Conservation (phyloP, 2,329 filamentous ascomycete genomes). For the Lasiodiplodia hormozganensis region DNA sequence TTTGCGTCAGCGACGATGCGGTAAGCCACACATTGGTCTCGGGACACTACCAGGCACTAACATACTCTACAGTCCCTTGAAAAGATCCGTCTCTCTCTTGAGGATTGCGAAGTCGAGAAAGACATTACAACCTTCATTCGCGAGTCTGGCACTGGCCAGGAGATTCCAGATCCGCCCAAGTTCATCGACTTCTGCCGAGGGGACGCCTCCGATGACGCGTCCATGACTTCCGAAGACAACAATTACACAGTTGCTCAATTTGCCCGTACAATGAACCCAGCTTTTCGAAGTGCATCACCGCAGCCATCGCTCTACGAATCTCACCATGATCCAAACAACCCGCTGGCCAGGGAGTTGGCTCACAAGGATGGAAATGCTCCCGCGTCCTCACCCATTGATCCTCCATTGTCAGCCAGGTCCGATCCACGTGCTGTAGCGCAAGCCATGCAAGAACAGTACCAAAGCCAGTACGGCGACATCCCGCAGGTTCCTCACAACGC, state of each 20-base stretch:
- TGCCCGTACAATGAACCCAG: conserved; percentile 91
- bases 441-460: conserved; percentile 47
- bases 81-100: conserved; percentile 90
- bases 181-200: conserved; percentile 99
- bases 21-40: conserved; percentile 39
- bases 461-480: conserved; percentile 68
- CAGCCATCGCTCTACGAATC: conserved; percentile 93
- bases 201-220: conserved; percentile 78
- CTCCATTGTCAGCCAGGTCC: conserved; percentile 33
- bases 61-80: conserved; percentile 73
- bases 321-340: conserved; percentile 84
- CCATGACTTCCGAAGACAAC: conserved; percentile 84
- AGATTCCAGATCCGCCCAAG: conserved; percentile 95
- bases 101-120: conserved; percentile 96
- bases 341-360: conserved; percentile 72
- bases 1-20: conserved; percentile 95
- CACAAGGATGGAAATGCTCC: conserved; percentile 48
- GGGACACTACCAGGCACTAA: conserved; percentile 25
- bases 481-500: conserved; percentile 85
- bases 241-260: conserved; percentile 96
- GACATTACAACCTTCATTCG: conserved; percentile 90
- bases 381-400: conserved; percentile 9
- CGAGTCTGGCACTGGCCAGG: conserved; percentile 88
- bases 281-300: conserved; percentile 93
- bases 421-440: conserved; percentile 43